phyloP scores from a whole-genome alignment of 2,329 filamentous ascomycete genomes.

The Aspergillus novoparasiticus region DNA sequence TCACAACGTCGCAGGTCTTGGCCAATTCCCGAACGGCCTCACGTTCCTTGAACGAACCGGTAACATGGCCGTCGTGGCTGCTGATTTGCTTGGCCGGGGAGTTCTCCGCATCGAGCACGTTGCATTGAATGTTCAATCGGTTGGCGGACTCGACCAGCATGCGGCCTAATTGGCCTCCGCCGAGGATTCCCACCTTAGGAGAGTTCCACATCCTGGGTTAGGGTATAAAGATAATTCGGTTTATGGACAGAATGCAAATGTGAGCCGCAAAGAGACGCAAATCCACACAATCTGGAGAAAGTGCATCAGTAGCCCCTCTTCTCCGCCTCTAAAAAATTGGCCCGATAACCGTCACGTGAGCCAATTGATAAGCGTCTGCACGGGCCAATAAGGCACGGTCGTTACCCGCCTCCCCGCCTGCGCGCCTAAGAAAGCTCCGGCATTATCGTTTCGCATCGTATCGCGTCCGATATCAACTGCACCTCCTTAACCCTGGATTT shows the following conservation, averaged over 20 bases:
- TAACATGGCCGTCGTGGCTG: constrained; percentile 71
- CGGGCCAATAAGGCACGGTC: constrained; percentile 17
- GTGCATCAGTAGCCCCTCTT: constrained; percentile 18
- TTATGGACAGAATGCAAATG: constrained; percentile 6
- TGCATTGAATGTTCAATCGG: constrained; percentile 74
- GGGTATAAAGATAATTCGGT: not conserved
- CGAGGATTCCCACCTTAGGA: constrained; percentile 55
- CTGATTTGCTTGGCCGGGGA: constrained; percentile 86
- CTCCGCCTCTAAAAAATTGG: constrained; percentile 19
- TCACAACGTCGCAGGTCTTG: constrained; percentile 74
- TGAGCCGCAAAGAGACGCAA: constrained; percentile 7
- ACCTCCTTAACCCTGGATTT: not conserved
- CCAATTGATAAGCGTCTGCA: constrained; percentile 21
- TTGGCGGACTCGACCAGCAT: constrained; percentile 93
- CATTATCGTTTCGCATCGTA: constrained; percentile 2
- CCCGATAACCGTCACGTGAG: constrained; percentile 27
- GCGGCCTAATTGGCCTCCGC: constrained; percentile 77
- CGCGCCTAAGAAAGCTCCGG: not conserved
- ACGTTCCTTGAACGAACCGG: constrained; percentile 84
- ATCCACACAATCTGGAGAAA: constrained; percentile 4
- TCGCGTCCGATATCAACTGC: not conserved
- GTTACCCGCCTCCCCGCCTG: not conserved
- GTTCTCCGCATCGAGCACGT: constrained; percentile 74
- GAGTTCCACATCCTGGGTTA: constrained; percentile 40
- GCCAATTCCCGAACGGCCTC: constrained; percentile 80